Conservation (phyloP, 2,329 filamentous ascomycete species). For the Helotiales sp. region DNA sequence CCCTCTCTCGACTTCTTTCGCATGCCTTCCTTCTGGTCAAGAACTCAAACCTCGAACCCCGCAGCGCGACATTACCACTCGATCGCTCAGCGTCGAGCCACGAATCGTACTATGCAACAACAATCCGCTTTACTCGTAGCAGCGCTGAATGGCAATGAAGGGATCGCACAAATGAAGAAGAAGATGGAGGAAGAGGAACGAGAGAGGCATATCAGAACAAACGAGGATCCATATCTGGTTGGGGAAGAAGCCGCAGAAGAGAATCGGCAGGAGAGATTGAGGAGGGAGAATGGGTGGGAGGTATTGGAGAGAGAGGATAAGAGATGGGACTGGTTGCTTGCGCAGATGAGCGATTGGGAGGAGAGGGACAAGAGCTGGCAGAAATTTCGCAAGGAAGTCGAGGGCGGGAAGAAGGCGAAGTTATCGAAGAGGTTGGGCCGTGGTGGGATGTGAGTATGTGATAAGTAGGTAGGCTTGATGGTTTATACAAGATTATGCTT, state of each 20-base stretch:
- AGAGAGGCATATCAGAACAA: constrained; percentile 38
- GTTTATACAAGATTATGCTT: no score
- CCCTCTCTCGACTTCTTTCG: background rate
- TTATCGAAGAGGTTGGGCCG: constrained; percentile 26
- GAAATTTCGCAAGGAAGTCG: constrained; percentile 34
- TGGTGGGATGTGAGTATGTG: background rate
- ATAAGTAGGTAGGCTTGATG: background rate
- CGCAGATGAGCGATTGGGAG: constrained; percentile 45
- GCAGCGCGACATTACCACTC: constrained; percentile 61
- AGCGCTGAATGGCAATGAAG: constrained; percentile 14
- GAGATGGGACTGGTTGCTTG: constrained; percentile 60
- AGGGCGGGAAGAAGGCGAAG: constrained; percentile 25
- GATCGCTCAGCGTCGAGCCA: constrained; percentile 62
- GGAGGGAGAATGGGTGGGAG: constrained; percentile 49
- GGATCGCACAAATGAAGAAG: constrained; percentile 28
- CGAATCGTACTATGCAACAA: constrained; percentile 40
- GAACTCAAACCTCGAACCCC: constrained; percentile 49
- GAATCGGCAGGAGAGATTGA: constrained; percentile 57
- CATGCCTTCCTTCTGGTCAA: constrained; percentile 20
- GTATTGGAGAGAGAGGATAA: constrained; percentile 57
- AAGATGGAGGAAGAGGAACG: constrained; percentile 23
- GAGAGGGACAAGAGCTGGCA: constrained; percentile 37
- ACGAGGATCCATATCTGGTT: constrained; percentile 68
- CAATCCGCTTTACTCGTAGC: constrained; percentile 29
- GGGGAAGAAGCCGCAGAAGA: constrained; percentile 62